These are phyloP conservation scores for Metschnikowia aberdeeniae DNA, from an alignment of 805 yeast genomes.

Conservation along the genomic window DNA sequence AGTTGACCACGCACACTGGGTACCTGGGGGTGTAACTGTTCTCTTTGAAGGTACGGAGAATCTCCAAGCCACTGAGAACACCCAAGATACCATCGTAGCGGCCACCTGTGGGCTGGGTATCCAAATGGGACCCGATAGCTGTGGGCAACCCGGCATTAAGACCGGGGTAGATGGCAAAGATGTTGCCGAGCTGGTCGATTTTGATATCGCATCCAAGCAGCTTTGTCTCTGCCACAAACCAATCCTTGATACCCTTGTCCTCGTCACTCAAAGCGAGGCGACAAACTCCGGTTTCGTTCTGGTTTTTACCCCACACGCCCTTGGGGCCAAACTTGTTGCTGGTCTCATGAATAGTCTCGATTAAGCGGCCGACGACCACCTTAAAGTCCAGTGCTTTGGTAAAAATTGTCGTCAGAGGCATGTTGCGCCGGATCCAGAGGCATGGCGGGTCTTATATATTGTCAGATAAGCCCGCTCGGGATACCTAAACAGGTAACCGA, in stretches of 20 bases:
- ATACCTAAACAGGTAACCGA: slow-evolving; percentile 1
- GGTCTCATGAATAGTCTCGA: slow-evolving; percentile 59
- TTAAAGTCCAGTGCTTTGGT: slow-evolving; percentile 5
- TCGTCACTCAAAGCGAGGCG: slow-evolving; percentile 59
- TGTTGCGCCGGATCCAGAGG: background rate
- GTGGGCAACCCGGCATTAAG: slow-evolving; percentile 45
- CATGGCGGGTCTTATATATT: background rate
- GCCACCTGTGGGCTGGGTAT: slow-evolving; percentile 78
- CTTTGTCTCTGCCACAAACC: slow-evolving; percentile 55
- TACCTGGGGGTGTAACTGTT: slow-evolving; percentile 56
- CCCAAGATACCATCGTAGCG: slow-evolving; percentile 73
- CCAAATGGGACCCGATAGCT: slow-evolving; percentile 70
- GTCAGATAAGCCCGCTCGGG: slow-evolving; percentile 1
- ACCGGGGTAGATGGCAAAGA: slow-evolving; percentile 64
- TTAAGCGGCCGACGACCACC: slow-evolving; percentile 28
- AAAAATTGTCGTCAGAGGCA: slow-evolving; percentile 9
- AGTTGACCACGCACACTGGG: slow-evolving; percentile 61
- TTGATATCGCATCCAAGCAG: slow-evolving; percentile 53
- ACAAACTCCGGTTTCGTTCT: slow-evolving; percentile 64
- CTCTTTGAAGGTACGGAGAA: slow-evolving; percentile 60
- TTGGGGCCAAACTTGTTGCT: slow-evolving; percentile 57
- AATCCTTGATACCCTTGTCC: slow-evolving; percentile 61
- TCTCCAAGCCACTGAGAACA: slow-evolving; percentile 63
- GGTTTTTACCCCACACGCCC: slow-evolving; percentile 52
- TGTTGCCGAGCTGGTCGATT: slow-evolving; percentile 64